Conservation (phyloP, 352 stramenopile species). For the Phytophthora niederhauseri region DNA sequence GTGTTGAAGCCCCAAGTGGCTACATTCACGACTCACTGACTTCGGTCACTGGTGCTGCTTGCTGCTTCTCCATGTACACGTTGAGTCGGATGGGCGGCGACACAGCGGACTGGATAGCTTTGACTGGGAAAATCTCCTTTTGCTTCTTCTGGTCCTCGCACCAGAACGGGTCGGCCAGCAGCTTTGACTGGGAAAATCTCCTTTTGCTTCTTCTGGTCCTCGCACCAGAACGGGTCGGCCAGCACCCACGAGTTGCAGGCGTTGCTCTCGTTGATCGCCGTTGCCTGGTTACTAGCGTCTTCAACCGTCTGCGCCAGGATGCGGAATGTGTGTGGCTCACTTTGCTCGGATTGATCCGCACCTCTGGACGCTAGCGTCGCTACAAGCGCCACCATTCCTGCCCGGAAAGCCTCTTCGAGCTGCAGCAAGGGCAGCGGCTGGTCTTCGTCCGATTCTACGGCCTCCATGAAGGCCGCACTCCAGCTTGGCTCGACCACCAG, state of each 20-base stretch:
- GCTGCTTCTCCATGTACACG: conserved; percentile 62
- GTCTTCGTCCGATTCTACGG: conserved; percentile 27
- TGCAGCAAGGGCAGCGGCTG: conserved; percentile 44
- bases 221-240: conserved; percentile 60
- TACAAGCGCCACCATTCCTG: conserved; percentile 61
- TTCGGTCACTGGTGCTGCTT: neutral
- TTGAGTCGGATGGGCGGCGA: conserved; percentile 61
- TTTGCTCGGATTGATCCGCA: conserved; percentile 4
- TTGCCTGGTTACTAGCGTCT: conserved; percentile 40
- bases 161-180: conserved; percentile 62
- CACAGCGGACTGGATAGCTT: conserved; percentile 39
- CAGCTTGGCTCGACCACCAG: conserved; percentile 61
- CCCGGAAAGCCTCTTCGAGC: conserved; percentile 71
- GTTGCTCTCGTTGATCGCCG: conserved; percentile 43
- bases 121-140: conserved; percentile 51
- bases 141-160: conserved; percentile 37
- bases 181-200: conserved; percentile 55
- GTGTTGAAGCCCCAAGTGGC: conserved; percentile 3
- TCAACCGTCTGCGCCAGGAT: conserved; percentile 69
- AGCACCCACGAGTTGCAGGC: conserved; percentile 73
- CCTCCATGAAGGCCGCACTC: conserved; percentile 27
- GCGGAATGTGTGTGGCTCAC: conserved; percentile 59
- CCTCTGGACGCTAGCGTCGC: conserved; percentile 30
- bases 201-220: conserved; percentile 34
- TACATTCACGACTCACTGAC: conserved; percentile 1